A percentile compares a stretch with the other conserved stretches of the same genome.
These are phyloP conservation scores for Flaveria linearis DNA, from an alignment of 129 eudicot genomes.

Conservation along the genomic window DNA sequence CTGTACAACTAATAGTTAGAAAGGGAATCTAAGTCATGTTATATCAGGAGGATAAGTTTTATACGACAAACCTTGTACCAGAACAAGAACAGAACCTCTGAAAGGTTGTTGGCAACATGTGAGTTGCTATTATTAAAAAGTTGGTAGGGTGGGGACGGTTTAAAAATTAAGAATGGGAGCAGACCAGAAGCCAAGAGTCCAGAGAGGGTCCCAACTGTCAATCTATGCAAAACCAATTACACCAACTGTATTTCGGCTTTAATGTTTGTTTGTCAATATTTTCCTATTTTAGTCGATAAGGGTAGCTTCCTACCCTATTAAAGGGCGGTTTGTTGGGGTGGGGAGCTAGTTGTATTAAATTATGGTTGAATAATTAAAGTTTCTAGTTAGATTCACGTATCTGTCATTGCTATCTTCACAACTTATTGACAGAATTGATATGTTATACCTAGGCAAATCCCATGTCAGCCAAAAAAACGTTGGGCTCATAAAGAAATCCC, in stretches of 20 bases:
- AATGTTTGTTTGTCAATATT: constrained; percentile 35
- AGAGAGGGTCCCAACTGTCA: constrained; percentile 47
- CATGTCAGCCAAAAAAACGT: too few relatives aligned
- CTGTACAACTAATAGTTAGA: constrained; percentile 17
- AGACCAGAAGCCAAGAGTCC: constrained; percentile 31
- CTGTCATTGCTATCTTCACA: neutral
- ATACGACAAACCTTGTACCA: constrained; percentile 26
- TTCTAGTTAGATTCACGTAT: constrained; percentile 11
- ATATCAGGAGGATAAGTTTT: constrained; percentile 18
- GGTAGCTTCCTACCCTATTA: constrained; percentile 34
- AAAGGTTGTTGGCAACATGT: constrained; percentile 28
- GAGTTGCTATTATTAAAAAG: constrained; percentile 17
- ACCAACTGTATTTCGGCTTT: constrained; percentile 30
- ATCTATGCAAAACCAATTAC: constrained; percentile 30
- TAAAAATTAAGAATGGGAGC: constrained; percentile 20
- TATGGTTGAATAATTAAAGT: constrained; percentile 6
- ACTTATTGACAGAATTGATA: neutral
- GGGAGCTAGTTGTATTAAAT: constrained; percentile 16
- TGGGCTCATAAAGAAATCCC: too few relatives aligned
- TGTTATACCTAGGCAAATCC: too few relatives aligned
- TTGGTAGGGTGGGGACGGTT: constrained; percentile 23
- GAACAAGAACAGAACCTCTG: constrained; percentile 22
- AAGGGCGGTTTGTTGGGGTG: constrained; percentile 10
- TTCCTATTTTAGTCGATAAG: constrained; percentile 23
- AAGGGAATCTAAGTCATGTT: constrained; percentile 27